Evolutionary conservation across 179 eudicot genomes (phyloP).

Genomic region (Heliamphora ciliata): DNA sequence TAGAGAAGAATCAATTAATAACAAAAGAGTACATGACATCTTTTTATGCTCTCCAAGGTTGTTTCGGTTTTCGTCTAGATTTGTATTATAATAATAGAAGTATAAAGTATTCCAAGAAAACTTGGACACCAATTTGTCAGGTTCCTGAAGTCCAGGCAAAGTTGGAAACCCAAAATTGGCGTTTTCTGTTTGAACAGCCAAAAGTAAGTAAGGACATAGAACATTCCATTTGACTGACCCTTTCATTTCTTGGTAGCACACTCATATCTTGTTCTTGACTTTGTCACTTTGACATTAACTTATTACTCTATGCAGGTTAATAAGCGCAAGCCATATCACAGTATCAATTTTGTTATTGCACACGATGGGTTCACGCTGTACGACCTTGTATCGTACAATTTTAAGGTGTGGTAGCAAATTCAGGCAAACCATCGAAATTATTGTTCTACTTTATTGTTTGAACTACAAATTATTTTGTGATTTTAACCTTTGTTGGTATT

Average conservation of each 20-base stretch:
- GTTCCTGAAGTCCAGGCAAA: too few species aligned
- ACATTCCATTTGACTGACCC: too few species aligned
- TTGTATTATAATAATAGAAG: too few species aligned
- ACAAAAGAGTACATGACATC: too few species aligned
- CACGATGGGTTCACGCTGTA: constrained; percentile 97
- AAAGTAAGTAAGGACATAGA: too few species aligned
- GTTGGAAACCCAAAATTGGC: too few species aligned
- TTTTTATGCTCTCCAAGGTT: too few species aligned
- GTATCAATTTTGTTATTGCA: constrained; percentile 89
- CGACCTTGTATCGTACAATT: constrained; percentile 94
- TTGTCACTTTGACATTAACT: background rate
- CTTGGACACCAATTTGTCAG: too few species aligned
- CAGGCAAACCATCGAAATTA: background rate
- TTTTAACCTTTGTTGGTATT: constrained; percentile 13
- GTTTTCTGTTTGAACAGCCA: too few species aligned
- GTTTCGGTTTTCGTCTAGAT: too few species aligned
- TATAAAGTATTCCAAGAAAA: too few species aligned
- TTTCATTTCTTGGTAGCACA: background rate
- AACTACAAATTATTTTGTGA: background rate
- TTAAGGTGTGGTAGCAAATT: constrained; percentile 43
- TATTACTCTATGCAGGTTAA: constrained; percentile 51
- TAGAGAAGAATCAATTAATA: too few species aligned
- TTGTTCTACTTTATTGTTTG: background rate
- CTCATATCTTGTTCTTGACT: constrained; percentile 2
- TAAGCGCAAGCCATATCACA: constrained; percentile 84